These are phyloP conservation scores for Saccharum hybrid DNA, from an alignment of 202 grass and related monocot genomes.

Conservation along the genomic window DNA sequence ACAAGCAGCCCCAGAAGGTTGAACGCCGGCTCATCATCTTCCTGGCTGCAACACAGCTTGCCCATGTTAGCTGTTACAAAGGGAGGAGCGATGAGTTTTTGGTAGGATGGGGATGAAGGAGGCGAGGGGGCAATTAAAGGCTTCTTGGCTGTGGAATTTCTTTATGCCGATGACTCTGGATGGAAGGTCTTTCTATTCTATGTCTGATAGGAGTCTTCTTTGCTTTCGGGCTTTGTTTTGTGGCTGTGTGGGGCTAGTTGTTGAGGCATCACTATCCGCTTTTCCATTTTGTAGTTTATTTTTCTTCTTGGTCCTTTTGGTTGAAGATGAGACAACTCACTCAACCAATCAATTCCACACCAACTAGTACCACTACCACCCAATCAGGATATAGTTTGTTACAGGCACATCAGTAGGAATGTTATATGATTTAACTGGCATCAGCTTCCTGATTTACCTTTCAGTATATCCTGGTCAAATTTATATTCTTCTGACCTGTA, in stretches of 20 bases:
- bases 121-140: not conserved
- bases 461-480: slow-evolving; percentile 29
- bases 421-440: not conserved
- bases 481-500: not conserved
- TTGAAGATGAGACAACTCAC: slow-evolving; percentile 17
- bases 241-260: slow-evolving; percentile 22
- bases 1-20: slow-evolving; percentile 58
- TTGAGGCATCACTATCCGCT: slow-evolving; percentile 36
- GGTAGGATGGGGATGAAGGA: not conserved
- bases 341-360: slow-evolving; percentile 27
- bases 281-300: slow-evolving; percentile 18
- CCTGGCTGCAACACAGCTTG: slow-evolving; percentile 63
- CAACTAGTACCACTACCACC: slow-evolving; percentile 18
- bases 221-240: slow-evolving; percentile 26
- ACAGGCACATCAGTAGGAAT: not conserved
- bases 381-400: not conserved
- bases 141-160: slow-evolving; percentile 24
- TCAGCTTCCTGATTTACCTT: not conserved
- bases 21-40: slow-evolving; percentile 56
- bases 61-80: slow-evolving; percentile 51
- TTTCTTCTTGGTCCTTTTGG: slow-evolving; percentile 11
- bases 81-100: not conserved
- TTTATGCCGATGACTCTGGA: not conserved
- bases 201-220: slow-evolving; percentile 20
- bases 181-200: slow-evolving; percentile 17